Percentiles rank a stretch among this genome's conserved stretches.
Conservation (phyloP, 164 flowering plant species). For the Dillenia suffruticosa region DNA sequence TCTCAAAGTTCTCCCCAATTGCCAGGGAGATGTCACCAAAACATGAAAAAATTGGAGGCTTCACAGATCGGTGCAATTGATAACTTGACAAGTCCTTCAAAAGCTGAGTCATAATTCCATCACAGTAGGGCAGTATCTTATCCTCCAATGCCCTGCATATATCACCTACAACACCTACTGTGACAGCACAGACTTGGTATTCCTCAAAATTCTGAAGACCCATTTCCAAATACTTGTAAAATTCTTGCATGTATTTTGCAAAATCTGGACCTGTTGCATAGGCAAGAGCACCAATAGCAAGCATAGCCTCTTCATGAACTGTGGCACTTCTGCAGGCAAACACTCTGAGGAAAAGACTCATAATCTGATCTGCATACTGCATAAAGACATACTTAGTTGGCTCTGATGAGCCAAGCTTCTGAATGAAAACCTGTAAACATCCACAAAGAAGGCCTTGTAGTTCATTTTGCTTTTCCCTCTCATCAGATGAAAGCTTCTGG, state of each 20-base stretch:
- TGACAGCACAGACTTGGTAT: slow-evolving; percentile 70
- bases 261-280: slow-evolving; percentile 55
- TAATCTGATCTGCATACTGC: slow-evolving; percentile 65
- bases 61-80: slow-evolving; percentile 67
- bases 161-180: slow-evolving; percentile 72
- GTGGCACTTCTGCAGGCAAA: slow-evolving; percentile 67
- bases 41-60: slow-evolving; percentile 72
- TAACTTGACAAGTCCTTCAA: slow-evolving; percentile 59
- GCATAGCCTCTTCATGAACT: slow-evolving; percentile 76
- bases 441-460: slow-evolving; percentile 70
- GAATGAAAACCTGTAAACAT: slow-evolving; percentile 65
- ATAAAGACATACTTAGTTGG: slow-evolving; percentile 46
- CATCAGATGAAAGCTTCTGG: slow-evolving; percentile 51
- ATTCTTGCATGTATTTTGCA: slow-evolving; percentile 61
- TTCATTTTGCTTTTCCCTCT: slow-evolving; percentile 55
- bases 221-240: slow-evolving; percentile 63
- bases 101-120: slow-evolving; percentile 68
- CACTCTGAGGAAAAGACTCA: slow-evolving; percentile 59
- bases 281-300: slow-evolving; percentile 67
- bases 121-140: slow-evolving; percentile 58
- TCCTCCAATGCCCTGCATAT: slow-evolving; percentile 68
- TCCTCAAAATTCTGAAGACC: slow-evolving; percentile 78
- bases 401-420: slow-evolving; percentile 56
- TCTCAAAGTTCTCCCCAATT: slow-evolving; percentile 64
- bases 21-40: slow-evolving; percentile 72